Conservation (phyloP, 2,329 filamentous ascomycete genomes). For the Simplicillium aogashimaense region DNA sequence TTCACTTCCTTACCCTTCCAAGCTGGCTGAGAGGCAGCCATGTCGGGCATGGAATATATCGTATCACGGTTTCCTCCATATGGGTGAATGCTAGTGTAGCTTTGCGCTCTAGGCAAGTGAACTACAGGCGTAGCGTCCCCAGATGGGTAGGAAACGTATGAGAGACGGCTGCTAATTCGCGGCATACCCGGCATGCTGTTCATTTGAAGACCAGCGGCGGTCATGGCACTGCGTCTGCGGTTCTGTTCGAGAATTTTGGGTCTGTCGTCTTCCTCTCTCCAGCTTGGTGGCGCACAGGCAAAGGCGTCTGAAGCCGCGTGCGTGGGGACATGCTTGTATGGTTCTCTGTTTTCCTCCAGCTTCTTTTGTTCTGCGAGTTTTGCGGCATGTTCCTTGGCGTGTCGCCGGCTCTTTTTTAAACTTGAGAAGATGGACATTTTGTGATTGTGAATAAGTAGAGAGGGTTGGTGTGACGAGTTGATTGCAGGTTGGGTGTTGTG, state of each 20-base stretch:
- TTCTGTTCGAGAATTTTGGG: slow-evolving; percentile 39
- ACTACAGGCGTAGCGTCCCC: slow-evolving; percentile 27
- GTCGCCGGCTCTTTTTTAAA: slow-evolving; percentile 40
- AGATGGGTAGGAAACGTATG: slow-evolving; percentile 35
- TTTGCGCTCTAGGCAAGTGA: slow-evolving; percentile 31
- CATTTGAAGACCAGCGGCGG: slow-evolving; percentile 25
- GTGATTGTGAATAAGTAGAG: background rate
- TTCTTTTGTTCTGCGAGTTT: slow-evolving; percentile 38
- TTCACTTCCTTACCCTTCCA: slow-evolving; percentile 33
- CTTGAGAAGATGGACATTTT: slow-evolving; percentile 48
- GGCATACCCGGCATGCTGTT: slow-evolving; percentile 25
- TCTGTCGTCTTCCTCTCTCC: slow-evolving; percentile 34
- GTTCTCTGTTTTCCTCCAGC: slow-evolving; percentile 26
- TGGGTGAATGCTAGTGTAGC: slow-evolving; percentile 28
- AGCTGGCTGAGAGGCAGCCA: slow-evolving; percentile 11
- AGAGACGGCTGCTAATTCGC: slow-evolving; percentile 37
- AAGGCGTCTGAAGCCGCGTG: slow-evolving; percentile 52
- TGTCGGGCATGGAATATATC: slow-evolving; percentile 18
- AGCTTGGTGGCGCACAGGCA: slow-evolving; percentile 40
- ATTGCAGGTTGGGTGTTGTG: no score
- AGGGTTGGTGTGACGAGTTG: slow-evolving; percentile 1
- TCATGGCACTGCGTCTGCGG: slow-evolving; percentile 36
- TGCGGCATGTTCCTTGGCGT: slow-evolving; percentile 43
- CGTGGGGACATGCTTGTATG: slow-evolving; percentile 51
- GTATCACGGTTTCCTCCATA: slow-evolving; percentile 20